Base-by-base conservation (phyloP, 2,329 filamentous ascomycete species). In the Colletotrichum plurivorum region DNA sequence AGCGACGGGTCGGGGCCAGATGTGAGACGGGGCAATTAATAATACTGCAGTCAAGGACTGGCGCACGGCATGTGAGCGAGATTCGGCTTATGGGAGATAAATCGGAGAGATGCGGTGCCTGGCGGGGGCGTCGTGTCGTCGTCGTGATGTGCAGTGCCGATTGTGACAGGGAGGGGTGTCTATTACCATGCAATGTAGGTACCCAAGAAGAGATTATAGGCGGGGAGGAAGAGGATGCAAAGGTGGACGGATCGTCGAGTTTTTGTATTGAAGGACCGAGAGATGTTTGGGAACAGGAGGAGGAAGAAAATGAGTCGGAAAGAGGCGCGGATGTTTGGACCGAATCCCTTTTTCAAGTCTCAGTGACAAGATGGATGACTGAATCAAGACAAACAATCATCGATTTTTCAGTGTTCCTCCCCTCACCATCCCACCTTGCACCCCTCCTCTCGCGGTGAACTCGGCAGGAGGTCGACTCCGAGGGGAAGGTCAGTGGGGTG, bases 341-440 rank as follows among this genome's bases (percentile, higher is more conserved):
- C 43, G 36, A 54, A 45, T 46, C 22, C 41, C 54, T 25, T 60
- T 46, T 68, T 69, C 31, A 31, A 36, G 61, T 65, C 41, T 55
- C 41, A 36, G 53, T 64, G 65, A 64, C 58, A 39, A 16, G 45
- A 63, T 36, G 31, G 15, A 63, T 46, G 65, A 65, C 65, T 65
- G 65, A 65, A 59, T 58, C 64, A 39, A 68, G 60, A 53, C 60
- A 54, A 36, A 54, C 13, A 68, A 54, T 59, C 48, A 36, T 65
- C 15, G 46, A 15, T 41, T 53, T 68, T 43, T 25, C 52, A 63
- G 51, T 49, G 13, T 25, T 22, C 53, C 45, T 27, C 41, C 55
- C 46, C 62, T 43, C 60, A 54, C 51, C 54, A 69, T 66, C 66
- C 61, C 49, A 59, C 54, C 56, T 57, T 54, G 27, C 49, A 59